These are phyloP conservation scores for Boletus sp. DNA, from an alignment of 768 basidiomycete species.

Conservation along the genomic window DNA sequence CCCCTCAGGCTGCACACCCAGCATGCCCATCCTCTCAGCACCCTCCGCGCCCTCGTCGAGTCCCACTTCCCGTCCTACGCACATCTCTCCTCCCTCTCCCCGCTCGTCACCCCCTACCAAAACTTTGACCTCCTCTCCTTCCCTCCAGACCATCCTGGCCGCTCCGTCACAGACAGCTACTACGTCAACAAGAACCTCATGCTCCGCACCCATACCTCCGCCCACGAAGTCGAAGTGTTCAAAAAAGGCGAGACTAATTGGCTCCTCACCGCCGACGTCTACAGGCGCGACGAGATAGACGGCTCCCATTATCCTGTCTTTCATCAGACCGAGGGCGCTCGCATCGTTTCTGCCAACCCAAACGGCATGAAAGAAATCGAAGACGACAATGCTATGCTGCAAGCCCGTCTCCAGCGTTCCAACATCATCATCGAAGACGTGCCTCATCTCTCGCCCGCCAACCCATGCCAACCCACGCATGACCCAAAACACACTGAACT, in stretches of 20 bases:
- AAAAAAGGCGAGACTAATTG: slow-evolving; percentile 70
- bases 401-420: slow-evolving; percentile 55
- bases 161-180: slow-evolving; percentile 88
- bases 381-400: slow-evolving; percentile 67
- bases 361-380: slow-evolving; percentile 59
- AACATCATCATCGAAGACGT: slow-evolving; percentile 88
- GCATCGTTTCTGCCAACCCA: slow-evolving; percentile 65
- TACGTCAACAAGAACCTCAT: slow-evolving; percentile 88
- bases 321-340: slow-evolving; percentile 96
- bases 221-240: slow-evolving; percentile 95
- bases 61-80: slow-evolving; percentile 74
- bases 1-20: slow-evolving; percentile 70
- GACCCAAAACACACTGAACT: slow-evolving; percentile 69
- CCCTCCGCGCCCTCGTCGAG: slow-evolving; percentile 80
- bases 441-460: slow-evolving; percentile 64
- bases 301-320: slow-evolving; percentile 95
- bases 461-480: slow-evolving; percentile 79
- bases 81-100: slow-evolving; percentile 74
- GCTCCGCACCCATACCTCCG: slow-evolving; percentile 97
- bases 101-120: slow-evolving; percentile 83
- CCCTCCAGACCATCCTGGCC: slow-evolving; percentile 88
- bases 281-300: slow-evolving; percentile 97
- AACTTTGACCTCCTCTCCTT: slow-evolving; percentile 99
- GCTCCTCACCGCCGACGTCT: slow-evolving; percentile 95
- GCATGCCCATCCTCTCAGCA: slow-evolving; percentile 80